A percentile compares a stretch with the other conserved stretches of the same genome.
These are phyloP conservation scores for Ceratocystiopsis minuta DNA, from an alignment of 2,329 filamentous ascomycete species.

Conservation along the genomic window DNA sequence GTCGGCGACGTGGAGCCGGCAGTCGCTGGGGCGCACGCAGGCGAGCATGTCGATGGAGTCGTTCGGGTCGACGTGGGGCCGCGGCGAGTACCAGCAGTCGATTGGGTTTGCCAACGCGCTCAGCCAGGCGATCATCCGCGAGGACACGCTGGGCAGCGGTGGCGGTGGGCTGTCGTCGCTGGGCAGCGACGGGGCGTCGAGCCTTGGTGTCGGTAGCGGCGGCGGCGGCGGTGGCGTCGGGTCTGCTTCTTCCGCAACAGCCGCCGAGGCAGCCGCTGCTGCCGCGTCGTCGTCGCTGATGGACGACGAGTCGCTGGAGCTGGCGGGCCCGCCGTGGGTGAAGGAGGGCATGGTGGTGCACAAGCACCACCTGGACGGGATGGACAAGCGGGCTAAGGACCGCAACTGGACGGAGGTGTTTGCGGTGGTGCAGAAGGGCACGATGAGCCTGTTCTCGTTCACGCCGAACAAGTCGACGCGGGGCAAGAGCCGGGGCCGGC, in stretches of 20 bases:
- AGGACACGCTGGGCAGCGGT: slow-evolving; percentile 40
- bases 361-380: slow-evolving; percentile 83
- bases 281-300: slow-evolving; percentile 37
- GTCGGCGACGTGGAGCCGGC: slow-evolving; percentile 91
- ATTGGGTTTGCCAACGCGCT: slow-evolving; percentile 95
- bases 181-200: slow-evolving; percentile 15
- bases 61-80: slow-evolving; percentile 46
- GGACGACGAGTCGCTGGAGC: slow-evolving; percentile 81
- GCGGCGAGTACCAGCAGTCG: slow-evolving; percentile 79
- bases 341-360: slow-evolving; percentile 94
- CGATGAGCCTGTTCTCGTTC: slow-evolving; percentile 88
- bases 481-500: slow-evolving; percentile 41
- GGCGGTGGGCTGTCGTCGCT: slow-evolving; percentile 29
- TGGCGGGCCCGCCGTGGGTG: slow-evolving; percentile 90
- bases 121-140: slow-evolving; percentile 89
- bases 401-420: slow-evolving; percentile 91
- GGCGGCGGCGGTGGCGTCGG: too few relatives aligned
- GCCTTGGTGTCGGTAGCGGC: slow-evolving; percentile 13
- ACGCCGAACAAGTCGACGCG: slow-evolving; percentile 59
- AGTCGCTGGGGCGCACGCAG: slow-evolving; percentile 78
- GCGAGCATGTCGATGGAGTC: slow-evolving; percentile 88
- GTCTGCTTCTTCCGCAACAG: too few relatives aligned
- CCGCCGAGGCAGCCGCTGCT: too few relatives aligned
- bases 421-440: slow-evolving; percentile 87
- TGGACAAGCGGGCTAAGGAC: slow-evolving; percentile 85